phyloP scores from a whole-genome alignment of 208 protist genomes.

The Acanthamoeba sp. region DNA sequence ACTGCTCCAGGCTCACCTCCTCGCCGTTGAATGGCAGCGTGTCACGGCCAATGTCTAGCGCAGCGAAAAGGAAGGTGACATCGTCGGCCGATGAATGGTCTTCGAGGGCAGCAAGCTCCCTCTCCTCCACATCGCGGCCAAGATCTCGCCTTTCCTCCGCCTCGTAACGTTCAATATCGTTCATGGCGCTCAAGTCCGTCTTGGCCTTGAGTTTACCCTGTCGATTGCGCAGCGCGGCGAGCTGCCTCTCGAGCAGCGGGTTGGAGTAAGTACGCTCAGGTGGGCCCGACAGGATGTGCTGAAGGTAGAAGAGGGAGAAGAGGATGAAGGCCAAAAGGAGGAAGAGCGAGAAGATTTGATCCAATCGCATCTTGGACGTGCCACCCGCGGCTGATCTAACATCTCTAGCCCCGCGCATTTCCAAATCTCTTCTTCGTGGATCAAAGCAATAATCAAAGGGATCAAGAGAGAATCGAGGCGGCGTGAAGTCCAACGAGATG shows the following conservation, averaged over 20 bases:
- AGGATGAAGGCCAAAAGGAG: constrained; percentile 41
- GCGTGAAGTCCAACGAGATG: too few species aligned
- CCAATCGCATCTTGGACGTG: constrained; percentile 1
- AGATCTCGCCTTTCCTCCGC: constrained; percentile 19
- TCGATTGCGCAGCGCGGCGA: neutral
- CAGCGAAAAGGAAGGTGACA: constrained; percentile 41
- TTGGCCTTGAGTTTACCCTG: neutral
- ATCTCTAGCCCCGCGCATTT: constrained; percentile 3
- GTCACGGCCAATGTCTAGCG: neutral
- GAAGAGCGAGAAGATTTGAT: constrained; percentile 53
- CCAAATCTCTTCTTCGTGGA: neutral
- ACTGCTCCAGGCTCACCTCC: neutral
- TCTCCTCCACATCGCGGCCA: neutral
- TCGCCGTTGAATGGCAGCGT: neutral
- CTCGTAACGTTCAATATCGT: neutral
- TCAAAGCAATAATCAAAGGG: too few species aligned
- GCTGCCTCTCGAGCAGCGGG: neutral
- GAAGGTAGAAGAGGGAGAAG: constrained; percentile 61
- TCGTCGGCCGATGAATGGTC: constrained; percentile 42
- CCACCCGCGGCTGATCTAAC: neutral
- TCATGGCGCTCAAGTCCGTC: neutral
- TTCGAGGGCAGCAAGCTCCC: neutral
- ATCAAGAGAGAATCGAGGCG: too few species aligned
- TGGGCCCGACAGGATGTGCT: constrained; percentile 23
- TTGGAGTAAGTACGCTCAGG: neutral